Evolutionary conservation across 2,329 filamentous ascomycete species (phyloP).

Genomic region (Geosmithia putterillii): DNA sequence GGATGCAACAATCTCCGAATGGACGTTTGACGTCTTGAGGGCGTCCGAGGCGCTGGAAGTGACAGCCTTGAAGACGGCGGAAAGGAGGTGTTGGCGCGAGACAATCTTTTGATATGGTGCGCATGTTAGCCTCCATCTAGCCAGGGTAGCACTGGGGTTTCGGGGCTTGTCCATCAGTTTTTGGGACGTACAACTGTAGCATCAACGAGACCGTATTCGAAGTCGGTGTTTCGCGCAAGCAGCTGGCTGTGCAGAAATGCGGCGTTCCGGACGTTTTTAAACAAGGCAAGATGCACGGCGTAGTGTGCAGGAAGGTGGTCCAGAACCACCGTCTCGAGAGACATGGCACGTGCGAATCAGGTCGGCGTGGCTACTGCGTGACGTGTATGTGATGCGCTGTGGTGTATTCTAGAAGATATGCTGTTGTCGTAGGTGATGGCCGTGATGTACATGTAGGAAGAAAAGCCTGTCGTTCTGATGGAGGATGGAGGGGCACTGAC

Average conservation of each 20-base stretch:
- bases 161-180: background rate
- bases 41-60: slow-evolving; percentile 47
- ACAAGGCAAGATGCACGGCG: slow-evolving; percentile 62
- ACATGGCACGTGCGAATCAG: slow-evolving; percentile 18
- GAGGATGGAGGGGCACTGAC: no score
- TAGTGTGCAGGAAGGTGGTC: slow-evolving; percentile 62
- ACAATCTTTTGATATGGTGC: slow-evolving; percentile 41
- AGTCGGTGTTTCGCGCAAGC: slow-evolving; percentile 69
- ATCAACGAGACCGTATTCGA: slow-evolving; percentile 91
- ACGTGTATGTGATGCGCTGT: background rate
- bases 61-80: slow-evolving; percentile 67
- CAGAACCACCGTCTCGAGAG: slow-evolving; percentile 55
- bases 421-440: no score
- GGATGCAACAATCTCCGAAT: slow-evolving; percentile 76
- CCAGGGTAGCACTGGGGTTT: no score
- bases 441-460: no score
- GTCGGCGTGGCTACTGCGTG: no score
- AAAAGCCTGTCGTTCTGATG: no score
- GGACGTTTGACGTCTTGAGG: slow-evolving; percentile 72
- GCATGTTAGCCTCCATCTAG: background rate
- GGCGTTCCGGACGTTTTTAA: slow-evolving; percentile 65
- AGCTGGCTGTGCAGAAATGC: slow-evolving; percentile 71
- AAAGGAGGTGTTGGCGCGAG: slow-evolving; percentile 59
- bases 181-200: slow-evolving; percentile 52
- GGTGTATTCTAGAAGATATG: background rate